Evolutionary conservation across 768 basidiomycete genomes (phyloP).

Genomic region (Roridomyces roridus): DNA sequence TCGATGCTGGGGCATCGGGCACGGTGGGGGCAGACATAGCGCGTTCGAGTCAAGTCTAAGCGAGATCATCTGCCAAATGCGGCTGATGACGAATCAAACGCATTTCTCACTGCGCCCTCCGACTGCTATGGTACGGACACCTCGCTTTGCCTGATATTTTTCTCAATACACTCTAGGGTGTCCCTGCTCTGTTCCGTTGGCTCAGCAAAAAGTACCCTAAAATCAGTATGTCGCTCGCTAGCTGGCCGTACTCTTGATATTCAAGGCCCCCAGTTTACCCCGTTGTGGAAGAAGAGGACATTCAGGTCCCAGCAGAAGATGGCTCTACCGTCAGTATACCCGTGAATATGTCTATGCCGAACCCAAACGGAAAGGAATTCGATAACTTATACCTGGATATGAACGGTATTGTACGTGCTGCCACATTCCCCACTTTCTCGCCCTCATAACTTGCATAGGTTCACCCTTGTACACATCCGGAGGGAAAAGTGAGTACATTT

Average conservation of each 20-base stretch:
- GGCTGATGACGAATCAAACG: neutral
- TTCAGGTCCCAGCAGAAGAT: slow-evolving; percentile 67
- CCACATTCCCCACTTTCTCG: neutral
- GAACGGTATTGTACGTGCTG: slow-evolving; percentile 88
- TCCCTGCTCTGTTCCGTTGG: slow-evolving; percentile 98
- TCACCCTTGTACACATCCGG: slow-evolving; percentile 99
- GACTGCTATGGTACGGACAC: slow-evolving; percentile 8
- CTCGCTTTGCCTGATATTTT: neutral
- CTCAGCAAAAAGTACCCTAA: slow-evolving; percentile 98
- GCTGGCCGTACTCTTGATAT: neutral
- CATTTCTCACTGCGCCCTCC: neutral
- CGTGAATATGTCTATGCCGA: slow-evolving; percentile 77
- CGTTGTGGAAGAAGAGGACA: slow-evolving; percentile 87
- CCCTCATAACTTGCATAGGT: slow-evolving; percentile 53
- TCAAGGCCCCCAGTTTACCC: slow-evolving; percentile 57
- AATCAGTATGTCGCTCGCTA: slow-evolving; percentile 66
- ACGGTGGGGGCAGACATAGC: slow-evolving; percentile 7
- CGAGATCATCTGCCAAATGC: neutral
- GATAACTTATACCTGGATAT: slow-evolving; percentile 98
- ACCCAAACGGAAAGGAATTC: slow-evolving; percentile 96
- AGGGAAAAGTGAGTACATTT: slow-evolving; percentile 76
- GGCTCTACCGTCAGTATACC: slow-evolving; percentile 76
- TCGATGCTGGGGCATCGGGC: slow-evolving; percentile 9
- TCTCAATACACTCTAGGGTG: slow-evolving; percentile 65
- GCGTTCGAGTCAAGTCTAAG: neutral